Conservation (phyloP, 1,284 basidiomycete species). For the Ganoderma resinaceum region DNA sequence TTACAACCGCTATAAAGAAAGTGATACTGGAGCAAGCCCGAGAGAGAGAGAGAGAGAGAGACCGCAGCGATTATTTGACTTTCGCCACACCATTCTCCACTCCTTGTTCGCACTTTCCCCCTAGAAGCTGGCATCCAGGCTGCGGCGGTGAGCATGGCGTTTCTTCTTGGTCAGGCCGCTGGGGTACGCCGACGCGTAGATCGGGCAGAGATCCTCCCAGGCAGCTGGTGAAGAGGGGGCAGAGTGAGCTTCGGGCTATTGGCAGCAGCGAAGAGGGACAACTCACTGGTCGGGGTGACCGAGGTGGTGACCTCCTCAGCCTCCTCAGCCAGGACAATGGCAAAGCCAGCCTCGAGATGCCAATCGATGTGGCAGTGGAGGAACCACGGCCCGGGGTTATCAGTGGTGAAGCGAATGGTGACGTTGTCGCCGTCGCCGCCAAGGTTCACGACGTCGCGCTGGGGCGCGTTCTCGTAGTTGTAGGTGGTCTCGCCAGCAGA, state of each 20-base stretch:
- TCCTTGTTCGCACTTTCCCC: not conserved
- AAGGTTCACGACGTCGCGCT: slow-evolving; percentile 38
- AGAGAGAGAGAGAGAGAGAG: not conserved
- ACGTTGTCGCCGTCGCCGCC: slow-evolving; percentile 10
- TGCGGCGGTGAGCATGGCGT: not conserved
- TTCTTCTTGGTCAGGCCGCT: not conserved
- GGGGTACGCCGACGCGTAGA: not conserved
- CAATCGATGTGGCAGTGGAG: slow-evolving; percentile 38
- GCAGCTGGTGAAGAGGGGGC: not conserved
- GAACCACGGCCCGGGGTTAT: slow-evolving; percentile 14
- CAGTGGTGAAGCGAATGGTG: slow-evolving; percentile 12
- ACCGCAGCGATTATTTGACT: not conserved
- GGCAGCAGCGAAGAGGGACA: not conserved
- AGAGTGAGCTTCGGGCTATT: not conserved
- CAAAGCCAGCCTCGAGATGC: slow-evolving; percentile 37
- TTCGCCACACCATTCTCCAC: not conserved
- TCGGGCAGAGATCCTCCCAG: slow-evolving; percentile 13
- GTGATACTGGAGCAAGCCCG: not conserved
- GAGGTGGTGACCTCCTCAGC: slow-evolving; percentile 19
- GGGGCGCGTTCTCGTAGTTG: slow-evolving; percentile 40
- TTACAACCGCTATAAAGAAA: not conserved
- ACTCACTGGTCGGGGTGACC: slow-evolving; percentile 8
- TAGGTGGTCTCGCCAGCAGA: slow-evolving; percentile 33
- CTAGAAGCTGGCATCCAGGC: not conserved
- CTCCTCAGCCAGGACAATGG: slow-evolving; percentile 37